phyloP scores from a whole-genome alignment of 768 basidiomycete genomes.

The Pleurotus sapidus region DNA sequence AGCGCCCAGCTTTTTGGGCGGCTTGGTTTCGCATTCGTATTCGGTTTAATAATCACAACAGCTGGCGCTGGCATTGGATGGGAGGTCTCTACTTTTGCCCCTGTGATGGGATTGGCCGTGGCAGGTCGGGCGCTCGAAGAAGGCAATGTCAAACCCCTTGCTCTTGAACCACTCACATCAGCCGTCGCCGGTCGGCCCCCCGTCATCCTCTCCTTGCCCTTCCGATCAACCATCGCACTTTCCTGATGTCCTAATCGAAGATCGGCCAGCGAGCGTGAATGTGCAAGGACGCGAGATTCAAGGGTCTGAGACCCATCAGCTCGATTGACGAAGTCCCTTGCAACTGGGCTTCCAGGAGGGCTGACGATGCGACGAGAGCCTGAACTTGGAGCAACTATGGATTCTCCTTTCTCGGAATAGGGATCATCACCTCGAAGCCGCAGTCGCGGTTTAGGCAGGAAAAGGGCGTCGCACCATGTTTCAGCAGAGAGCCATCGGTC shows the following conservation, averaged over 20 bases:
- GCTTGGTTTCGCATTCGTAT: constrained; percentile 17
- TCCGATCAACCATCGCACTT: background rate
- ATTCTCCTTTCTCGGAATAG: background rate
- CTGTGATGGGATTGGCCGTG: background rate
- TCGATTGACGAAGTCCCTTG: constrained; percentile 14
- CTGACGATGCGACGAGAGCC: constrained; percentile 38
- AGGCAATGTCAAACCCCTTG: constrained; percentile 2
- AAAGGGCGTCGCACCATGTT: constrained; percentile 78
- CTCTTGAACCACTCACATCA: background rate
- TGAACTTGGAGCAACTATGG: background rate
- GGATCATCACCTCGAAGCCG: constrained; percentile 34
- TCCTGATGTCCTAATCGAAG: constrained; percentile 14
- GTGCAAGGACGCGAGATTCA: constrained; percentile 43
- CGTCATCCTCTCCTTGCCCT: constrained; percentile 5
- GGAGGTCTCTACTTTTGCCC: too few species aligned
- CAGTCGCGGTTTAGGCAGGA: constrained; percentile 76
- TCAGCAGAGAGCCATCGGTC: constrained; percentile 73
- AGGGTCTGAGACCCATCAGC: constrained; percentile 24
- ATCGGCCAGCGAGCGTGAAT: constrained; percentile 46
- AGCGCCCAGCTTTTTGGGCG: constrained; percentile 59
- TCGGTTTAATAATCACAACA: too few species aligned
- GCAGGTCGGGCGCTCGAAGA: background rate
- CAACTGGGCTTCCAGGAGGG: constrained; percentile 46
- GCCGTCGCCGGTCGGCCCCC: background rate
- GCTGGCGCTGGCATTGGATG: too few species aligned